phyloP scores from a whole-genome alignment of 257 asterid species.

The Solanum chaucha region DNA sequence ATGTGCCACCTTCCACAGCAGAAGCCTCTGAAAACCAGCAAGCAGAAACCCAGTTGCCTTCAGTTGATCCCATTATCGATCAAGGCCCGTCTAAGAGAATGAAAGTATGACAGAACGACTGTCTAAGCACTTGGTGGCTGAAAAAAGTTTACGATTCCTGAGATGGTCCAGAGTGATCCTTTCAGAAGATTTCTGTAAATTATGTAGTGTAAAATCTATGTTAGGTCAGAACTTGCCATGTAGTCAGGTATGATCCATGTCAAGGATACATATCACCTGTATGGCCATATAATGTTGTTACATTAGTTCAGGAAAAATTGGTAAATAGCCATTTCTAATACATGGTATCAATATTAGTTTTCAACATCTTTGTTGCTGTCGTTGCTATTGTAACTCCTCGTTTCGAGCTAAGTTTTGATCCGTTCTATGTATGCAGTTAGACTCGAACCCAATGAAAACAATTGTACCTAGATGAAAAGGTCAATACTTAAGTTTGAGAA shows the following conservation, averaged over 20 bases:
- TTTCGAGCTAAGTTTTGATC: not conserved
- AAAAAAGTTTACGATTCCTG: not conserved
- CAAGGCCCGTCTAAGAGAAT: slow-evolving; percentile 91
- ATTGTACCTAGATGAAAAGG: not conserved
- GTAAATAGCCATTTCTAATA: not conserved
- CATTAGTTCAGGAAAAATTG: not conserved
- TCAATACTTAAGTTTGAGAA: not conserved
- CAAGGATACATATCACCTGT: not conserved
- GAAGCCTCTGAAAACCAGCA: slow-evolving; percentile 51
- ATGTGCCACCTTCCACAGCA: slow-evolving; percentile 37
- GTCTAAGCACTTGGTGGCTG: not conserved
- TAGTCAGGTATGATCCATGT: not conserved
- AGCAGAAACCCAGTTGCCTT: slow-evolving; percentile 29
- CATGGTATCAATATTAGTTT: not conserved
- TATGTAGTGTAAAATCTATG: not conserved
- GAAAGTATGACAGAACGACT: slow-evolving; percentile 30
- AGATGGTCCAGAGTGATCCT: not conserved
- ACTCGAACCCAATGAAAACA: not conserved
- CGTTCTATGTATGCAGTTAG: not conserved
- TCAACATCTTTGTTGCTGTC: not conserved
- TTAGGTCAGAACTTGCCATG: not conserved
- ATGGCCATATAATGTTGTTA: not conserved
- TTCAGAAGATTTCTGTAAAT: not conserved
- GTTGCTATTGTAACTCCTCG: not conserved
- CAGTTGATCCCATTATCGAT: slow-evolving; percentile 84